Conservation (phyloP, 1,139 yeast species). For the Geotrichum candidum region DNA sequence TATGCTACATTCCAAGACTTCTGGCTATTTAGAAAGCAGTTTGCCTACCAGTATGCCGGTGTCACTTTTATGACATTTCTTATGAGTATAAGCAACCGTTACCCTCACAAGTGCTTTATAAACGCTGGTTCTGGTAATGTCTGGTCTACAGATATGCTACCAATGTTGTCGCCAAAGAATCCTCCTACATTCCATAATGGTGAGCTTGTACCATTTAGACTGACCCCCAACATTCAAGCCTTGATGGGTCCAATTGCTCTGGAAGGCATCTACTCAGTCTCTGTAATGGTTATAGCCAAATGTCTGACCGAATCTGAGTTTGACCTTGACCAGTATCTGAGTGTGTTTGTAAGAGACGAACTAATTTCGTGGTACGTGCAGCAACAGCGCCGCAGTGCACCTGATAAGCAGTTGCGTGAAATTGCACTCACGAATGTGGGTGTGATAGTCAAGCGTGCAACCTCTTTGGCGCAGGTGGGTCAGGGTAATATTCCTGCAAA, state of each 20-base stretch:
- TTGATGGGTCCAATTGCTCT: constrained; percentile 88
- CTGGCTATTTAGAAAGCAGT: constrained; percentile 95
- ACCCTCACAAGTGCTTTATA: constrained; percentile 87
- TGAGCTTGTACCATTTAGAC: constrained; percentile 94
- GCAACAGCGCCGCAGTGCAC: constrained; percentile 59
- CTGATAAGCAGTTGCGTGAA: constrained; percentile 76
- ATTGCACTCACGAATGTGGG: constrained; percentile 88
- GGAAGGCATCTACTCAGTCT: constrained; percentile 86
- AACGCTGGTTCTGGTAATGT: constrained; percentile 80
- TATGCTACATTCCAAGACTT: constrained; percentile 85
- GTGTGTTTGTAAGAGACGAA: constrained; percentile 91
- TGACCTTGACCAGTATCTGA: constrained; percentile 67
- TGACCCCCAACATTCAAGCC: constrained; percentile 92
- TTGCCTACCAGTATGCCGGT: constrained; percentile 93
- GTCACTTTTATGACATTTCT: constrained; percentile 87
- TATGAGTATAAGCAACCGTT: constrained; percentile 91
- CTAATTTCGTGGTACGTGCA: constrained; percentile 88
- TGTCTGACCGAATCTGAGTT: constrained; percentile 88
- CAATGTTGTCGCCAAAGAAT: constrained; percentile 54
- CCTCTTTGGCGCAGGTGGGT: constrained; percentile 66
- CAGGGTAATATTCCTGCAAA: constrained; percentile 78
- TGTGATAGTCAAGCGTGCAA: constrained; percentile 61
- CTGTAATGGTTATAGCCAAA: constrained; percentile 78
- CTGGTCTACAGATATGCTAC: constrained; percentile 94
- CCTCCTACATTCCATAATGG: constrained; percentile 88